A percentile compares a stretch with the other conserved stretches of the same genome.
These are phyloP conservation scores for Pichia sp. DNA, from an alignment of 1,139 yeast species.

Conservation along the genomic window DNA sequence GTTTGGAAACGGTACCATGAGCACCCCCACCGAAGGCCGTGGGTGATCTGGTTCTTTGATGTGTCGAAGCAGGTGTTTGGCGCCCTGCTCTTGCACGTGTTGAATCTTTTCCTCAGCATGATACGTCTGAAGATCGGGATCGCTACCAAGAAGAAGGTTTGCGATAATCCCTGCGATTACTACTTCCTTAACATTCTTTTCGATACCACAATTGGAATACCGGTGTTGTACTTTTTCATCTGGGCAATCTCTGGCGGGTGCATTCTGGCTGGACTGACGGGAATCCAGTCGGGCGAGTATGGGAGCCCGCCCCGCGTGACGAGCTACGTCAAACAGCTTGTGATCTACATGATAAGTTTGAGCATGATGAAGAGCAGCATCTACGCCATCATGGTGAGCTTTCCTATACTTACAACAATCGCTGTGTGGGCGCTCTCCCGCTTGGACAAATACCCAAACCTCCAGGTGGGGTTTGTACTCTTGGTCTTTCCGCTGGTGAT, in stretches of 20 bases:
- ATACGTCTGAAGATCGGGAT: conserved; percentile 1
- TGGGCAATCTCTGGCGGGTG: conserved; percentile 35
- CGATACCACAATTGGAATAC: conserved; percentile 89
- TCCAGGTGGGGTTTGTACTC: conserved; percentile 84
- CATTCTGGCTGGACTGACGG: conserved; percentile 42
- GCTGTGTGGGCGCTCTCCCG: conserved; percentile 67
- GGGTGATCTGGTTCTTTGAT: conserved; percentile 87
- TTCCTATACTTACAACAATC: conserved; percentile 48
- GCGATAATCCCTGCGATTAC: conserved; percentile 76
- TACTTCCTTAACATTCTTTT: conserved; percentile 81
- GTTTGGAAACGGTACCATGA: conserved; percentile 75
- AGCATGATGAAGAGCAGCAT: conserved; percentile 52
- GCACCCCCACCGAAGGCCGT: conserved; percentile 72
- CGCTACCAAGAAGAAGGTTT: conserved; percentile 20
- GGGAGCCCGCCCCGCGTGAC: conserved; percentile 64
- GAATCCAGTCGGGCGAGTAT: conserved; percentile 81
- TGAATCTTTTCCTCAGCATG: conserved; percentile 72
- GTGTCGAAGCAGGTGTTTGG: conserved; percentile 88
- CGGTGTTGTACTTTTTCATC: conserved; percentile 15
- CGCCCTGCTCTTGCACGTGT: conserved; percentile 74
- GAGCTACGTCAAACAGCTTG: conserved; percentile 71
- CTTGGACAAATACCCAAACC: conserved; percentile 73
- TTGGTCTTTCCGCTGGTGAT: conserved; percentile 71
- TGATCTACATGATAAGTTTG: conserved; percentile 58
- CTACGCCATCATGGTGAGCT: conserved; percentile 53